Conservation (phyloP, 148 eudicot genomes). For the Persicaria tinctoria region DNA sequence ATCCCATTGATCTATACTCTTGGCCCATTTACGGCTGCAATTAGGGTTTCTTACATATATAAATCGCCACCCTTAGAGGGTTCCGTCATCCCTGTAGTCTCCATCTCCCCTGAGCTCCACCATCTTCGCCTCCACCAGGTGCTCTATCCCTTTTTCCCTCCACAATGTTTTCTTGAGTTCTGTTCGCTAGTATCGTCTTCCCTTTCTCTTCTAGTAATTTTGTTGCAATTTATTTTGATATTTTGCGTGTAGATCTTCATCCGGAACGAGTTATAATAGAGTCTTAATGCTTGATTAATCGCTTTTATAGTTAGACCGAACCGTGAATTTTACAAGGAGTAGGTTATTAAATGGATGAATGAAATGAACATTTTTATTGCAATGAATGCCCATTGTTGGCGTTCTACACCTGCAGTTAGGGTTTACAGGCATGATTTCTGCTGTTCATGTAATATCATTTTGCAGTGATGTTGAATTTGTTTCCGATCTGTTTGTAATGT, state of each 20-base stretch:
- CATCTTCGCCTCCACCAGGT: neutral
- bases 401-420: neutral
- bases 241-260: neutral
- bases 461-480: neutral
- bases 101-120: neutral
- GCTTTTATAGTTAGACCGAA: neutral
- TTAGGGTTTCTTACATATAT: neutral
- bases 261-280: neutral
- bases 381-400: too few species aligned
- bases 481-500: neutral
- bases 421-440: neutral
- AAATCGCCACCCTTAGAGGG: neutral
- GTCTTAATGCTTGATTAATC: neutral
- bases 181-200: neutral
- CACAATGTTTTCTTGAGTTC: neutral
- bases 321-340: neutral
- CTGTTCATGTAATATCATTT: too few species aligned
- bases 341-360: neutral
- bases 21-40: neutral
- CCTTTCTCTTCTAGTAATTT: too few species aligned
- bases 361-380: neutral
- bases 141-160: neutral
- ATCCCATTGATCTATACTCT: neutral
- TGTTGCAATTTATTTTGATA: neutral
- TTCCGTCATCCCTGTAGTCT: neutral